Evolutionary conservation across 345 rosid genomes (phyloP), one percentile per base, ranked within the genome.

Genomic region (Citrus inodora): DNA sequence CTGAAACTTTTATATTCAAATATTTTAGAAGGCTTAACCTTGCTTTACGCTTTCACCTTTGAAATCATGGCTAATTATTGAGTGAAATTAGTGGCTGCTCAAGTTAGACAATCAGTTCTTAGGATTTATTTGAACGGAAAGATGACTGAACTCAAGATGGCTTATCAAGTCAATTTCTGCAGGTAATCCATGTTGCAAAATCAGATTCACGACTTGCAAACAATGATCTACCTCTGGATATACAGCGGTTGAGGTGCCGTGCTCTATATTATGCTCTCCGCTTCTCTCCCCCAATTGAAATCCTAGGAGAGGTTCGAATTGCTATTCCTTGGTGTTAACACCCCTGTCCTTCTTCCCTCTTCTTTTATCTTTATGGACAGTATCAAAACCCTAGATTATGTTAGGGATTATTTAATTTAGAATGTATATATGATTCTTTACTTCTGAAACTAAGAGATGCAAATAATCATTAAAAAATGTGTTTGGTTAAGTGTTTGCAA

Each of bases 201-300:
- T 96, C 98, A 60, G 99, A 96, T 87, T 96, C 98, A 72, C 94
- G 98, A 70, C 92, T 96, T 73, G 97, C 97, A 73, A 96, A 94
- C 87, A 96, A 88, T 77, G 91, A 92, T 82, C 84, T 94, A 76
- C 98, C 98, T 79, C 84, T 90, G 70, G 94, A 94, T 83, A 78
- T 91, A 78, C 98, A 94, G 84, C 90, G 93, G 78, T 77, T 94
- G 88, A 92, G 99, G 86, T 96, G 99, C 32, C 99, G 99, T 69
- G 88, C 92, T n/a, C 24, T 94, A 70, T 96, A 92, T 81, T 79
- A 83, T 24, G 91, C 92, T 67, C 94, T 96, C 32, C 91, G 81
- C 73, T 96, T 96, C 87, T 90, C 98, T 76, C 85, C 91, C 60
- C 76, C 91, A 9, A 92, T 95, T 77, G 95, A 92, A 83, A 87